Base-by-base conservation (phyloP, 2,329 filamentous ascomycete genomes). In the Corynespora cassiicola region DNA sequence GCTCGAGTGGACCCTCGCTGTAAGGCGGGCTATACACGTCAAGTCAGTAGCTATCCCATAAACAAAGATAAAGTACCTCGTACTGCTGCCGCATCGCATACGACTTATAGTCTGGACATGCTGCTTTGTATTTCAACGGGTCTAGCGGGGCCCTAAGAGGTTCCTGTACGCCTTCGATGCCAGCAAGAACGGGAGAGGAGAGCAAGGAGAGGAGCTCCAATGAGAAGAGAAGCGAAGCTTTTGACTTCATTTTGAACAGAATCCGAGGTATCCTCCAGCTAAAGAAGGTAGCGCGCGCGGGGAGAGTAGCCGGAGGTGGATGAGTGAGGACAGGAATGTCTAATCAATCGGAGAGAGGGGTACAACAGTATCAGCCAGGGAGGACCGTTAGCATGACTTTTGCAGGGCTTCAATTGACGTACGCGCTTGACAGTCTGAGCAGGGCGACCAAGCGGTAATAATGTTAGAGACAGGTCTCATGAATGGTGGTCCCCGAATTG, bases 1-100 rank as follows among this genome's bases (percentile, higher is more conserved):
- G 78, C 35, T 78, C 75, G 59, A 95, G 77, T 4, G 87, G 86
- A 1, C 94, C 94, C 14, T 84, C 75, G 67, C 89, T 96, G 47
- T 86, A 80, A 1, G 94, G 94, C 14, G 77, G 78, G 65, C 90
- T 95, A 46, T 17, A 29, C n/a, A n/a, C n/a, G 30, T 45, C 15
- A 47, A 18, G 15, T 18, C 10, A 11, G 8, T 2, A 15, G 14
- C 17, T 5, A 7, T n/a, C 10, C n/a, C n/a, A n/a, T 7, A 8
- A 10, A 3, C 15, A 9, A 11, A 20, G 3, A n/a, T 18, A 22
- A 4, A 12, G 32, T 68, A 26, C 15, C n/a, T 38, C 79, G 56
- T 70, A 84, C 81, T 92, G 87, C 5, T 66, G 70, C 39, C 75
- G 63, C 46, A 72, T 74, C 1, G 85, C 75, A 65, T 86, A 87